Percentiles rank a stretch among this genome's conserved stretches.
phyloP scores from a whole-genome alignment of 2,329 filamentous ascomycete species.

The Stachybotrys chlorohalonatus region DNA sequence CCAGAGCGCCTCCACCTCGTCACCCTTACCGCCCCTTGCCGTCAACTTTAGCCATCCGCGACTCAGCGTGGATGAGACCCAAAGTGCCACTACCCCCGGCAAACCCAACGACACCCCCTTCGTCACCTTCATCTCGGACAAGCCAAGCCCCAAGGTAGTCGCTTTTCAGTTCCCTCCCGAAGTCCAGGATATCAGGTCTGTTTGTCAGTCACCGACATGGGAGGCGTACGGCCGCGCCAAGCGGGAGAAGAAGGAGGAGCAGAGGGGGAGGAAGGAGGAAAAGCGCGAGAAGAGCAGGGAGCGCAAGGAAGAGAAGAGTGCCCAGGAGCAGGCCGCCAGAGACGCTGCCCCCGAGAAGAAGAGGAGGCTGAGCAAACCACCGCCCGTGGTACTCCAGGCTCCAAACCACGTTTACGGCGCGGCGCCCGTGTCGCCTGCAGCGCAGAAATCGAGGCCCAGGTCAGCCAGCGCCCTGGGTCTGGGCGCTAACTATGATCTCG shows the following conservation, averaged over 20 bases:
- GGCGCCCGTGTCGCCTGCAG: constrained; percentile 5
- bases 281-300: constrained; percentile 9
- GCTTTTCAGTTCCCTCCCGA: constrained; percentile 21
- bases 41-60: background rate
- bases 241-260: constrained; percentile 41
- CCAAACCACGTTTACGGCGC: constrained; percentile 7
- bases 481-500: constrained; percentile 11
- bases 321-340: constrained; percentile 13
- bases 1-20: background rate
- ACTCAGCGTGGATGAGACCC: background rate
- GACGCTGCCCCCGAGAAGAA: constrained; percentile 12
- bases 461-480: constrained; percentile 17
- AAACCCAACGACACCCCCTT: background rate
- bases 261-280: constrained; percentile 30
- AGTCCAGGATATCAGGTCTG: constrained; percentile 22
- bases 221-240: constrained; percentile 46
- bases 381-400: constrained; percentile 12
- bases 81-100: background rate
- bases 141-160: constrained; percentile 16
- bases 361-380: constrained; percentile 21
- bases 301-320: constrained; percentile 6
- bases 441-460: constrained; percentile 11
- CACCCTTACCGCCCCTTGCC: background rate
- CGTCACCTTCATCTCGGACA: constrained; percentile 6
- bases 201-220: constrained; percentile 56